A percentile compares a stretch with the other conserved stretches of the same genome.
Conservation (phyloP, 2,329 filamentous ascomycete genomes). For the Dichotomopilus funicola region DNA sequence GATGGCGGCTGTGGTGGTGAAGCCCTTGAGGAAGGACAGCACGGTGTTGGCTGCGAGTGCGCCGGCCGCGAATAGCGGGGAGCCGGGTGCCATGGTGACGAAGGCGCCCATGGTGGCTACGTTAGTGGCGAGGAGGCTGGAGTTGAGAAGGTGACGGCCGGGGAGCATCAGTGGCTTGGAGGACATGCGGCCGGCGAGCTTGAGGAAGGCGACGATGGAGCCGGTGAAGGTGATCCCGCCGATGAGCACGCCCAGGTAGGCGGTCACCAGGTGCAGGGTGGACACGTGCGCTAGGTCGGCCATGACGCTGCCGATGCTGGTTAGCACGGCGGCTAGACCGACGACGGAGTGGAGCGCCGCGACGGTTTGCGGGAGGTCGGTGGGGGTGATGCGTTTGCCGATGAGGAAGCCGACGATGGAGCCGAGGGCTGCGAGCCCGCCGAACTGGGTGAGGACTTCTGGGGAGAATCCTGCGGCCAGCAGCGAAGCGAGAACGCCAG, state of each 20-base stretch:
- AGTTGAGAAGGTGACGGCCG: slow-evolving; percentile 70
- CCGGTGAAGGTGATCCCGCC: slow-evolving; percentile 87
- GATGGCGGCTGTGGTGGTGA: slow-evolving; percentile 80
- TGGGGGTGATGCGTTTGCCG: slow-evolving; percentile 80
- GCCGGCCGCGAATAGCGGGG: slow-evolving; percentile 69
- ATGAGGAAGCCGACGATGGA: slow-evolving; percentile 63
- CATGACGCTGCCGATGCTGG: slow-evolving; percentile 82
- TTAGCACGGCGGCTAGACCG: slow-evolving; percentile 79
- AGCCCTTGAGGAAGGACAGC: slow-evolving; percentile 79
- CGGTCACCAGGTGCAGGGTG: slow-evolving; percentile 76
- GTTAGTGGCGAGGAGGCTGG: slow-evolving; percentile 67
- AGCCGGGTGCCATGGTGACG: slow-evolving; percentile 71
- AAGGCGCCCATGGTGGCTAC: slow-evolving; percentile 79
- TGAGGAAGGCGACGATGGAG: slow-evolving; percentile 82
- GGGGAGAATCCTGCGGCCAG: slow-evolving; percentile 73
- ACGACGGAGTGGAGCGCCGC: slow-evolving; percentile 87
- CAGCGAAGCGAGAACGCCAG: slow-evolving; percentile 76
- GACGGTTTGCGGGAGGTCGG: slow-evolving; percentile 81
- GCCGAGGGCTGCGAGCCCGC: slow-evolving; percentile 66
- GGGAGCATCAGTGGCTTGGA: slow-evolving; percentile 68
- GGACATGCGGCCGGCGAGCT: slow-evolving; percentile 75
- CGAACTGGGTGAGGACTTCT: slow-evolving; percentile 74
- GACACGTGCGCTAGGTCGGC: slow-evolving; percentile 63
- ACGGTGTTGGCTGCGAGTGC: slow-evolving; percentile 70
- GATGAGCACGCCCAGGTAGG: slow-evolving; percentile 80